phyloP scores from a whole-genome alignment of 768 basidiomycete species.

The Fomitopsis pulvina region DNA sequence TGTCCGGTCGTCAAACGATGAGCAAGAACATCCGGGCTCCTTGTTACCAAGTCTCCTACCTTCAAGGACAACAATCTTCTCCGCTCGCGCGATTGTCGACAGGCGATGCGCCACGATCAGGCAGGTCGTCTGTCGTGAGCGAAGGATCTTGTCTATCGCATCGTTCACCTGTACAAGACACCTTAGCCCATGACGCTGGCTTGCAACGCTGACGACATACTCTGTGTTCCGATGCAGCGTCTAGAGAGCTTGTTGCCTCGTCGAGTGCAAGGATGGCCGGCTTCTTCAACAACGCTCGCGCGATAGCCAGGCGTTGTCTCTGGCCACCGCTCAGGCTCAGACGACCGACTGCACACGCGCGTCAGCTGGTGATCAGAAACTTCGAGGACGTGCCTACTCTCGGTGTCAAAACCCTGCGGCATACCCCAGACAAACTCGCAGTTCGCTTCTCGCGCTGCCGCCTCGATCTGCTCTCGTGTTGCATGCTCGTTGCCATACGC shows the following conservation, averaged over 20 bases:
- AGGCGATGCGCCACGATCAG: constrained; percentile 85
- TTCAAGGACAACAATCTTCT: constrained; percentile 86
- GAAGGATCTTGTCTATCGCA: constrained; percentile 83
- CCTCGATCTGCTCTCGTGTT: constrained; percentile 78
- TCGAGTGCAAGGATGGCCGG: constrained; percentile 85
- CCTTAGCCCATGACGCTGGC: neutral
- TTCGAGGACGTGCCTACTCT: constrained; percentile 46
- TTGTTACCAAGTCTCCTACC: too few relatives aligned
- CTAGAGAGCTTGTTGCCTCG: constrained; percentile 84
- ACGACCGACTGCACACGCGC: constrained; percentile 46
- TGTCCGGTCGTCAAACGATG: constrained; percentile 17
- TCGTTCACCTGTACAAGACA: constrained; percentile 59
- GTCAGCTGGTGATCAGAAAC: neutral
- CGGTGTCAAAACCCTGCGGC: constrained; percentile 90
- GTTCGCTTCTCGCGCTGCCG: constrained; percentile 85
- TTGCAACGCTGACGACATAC: constrained; percentile 30
- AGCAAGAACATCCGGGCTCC: constrained; percentile 8
- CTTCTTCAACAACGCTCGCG: constrained; percentile 82
- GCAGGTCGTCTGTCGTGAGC: constrained; percentile 75
- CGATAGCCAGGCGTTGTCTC: constrained; percentile 75
- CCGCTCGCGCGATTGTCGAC: constrained; percentile 86
- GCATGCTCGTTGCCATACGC: constrained; percentile 76
- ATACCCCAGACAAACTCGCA: constrained; percentile 96
- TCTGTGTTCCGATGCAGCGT: constrained; percentile 82
- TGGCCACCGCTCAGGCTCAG: constrained; percentile 74